Evolutionary conservation across 2,329 filamentous ascomycete species (phyloP).

Genomic region (Fusarium nanum): DNA sequence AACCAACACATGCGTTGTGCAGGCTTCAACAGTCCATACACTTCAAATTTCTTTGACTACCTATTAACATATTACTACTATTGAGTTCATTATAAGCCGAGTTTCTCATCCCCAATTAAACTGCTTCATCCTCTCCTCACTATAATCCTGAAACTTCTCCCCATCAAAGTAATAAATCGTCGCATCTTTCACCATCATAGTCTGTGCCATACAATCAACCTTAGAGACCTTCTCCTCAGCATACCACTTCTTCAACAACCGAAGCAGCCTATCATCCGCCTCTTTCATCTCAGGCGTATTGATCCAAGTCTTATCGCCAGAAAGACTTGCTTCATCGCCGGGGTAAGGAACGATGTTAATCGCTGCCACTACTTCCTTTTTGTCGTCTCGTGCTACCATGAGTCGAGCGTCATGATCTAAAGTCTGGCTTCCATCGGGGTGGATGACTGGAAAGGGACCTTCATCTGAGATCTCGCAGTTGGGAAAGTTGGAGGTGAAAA

Average conservation of each 20-base stretch:
- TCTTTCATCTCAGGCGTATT: not conserved
- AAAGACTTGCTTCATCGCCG: not conserved
- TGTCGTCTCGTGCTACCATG: not conserved
- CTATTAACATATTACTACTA: not conserved
- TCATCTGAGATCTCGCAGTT: not conserved
- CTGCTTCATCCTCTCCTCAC: not conserved
- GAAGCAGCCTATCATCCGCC: not conserved
- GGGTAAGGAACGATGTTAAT: not conserved
- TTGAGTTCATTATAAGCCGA: not conserved
- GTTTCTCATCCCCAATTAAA: not conserved
- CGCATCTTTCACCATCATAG: not conserved
- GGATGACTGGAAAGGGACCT: not conserved
- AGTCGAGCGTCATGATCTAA: not conserved
- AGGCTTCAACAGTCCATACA: too few relatives aligned
- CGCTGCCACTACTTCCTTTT: not conserved
- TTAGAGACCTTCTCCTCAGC: not conserved
- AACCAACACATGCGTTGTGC: too few relatives aligned
- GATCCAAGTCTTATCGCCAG: not conserved
- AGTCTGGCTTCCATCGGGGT: not conserved
- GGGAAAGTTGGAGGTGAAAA: not conserved
- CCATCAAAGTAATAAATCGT: constrained; percentile 8
- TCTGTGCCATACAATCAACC: constrained; percentile 5
- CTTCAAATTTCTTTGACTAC: too few relatives aligned
- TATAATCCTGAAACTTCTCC: constrained; percentile 9
- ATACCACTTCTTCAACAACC: not conserved